Evolutionary conservation across 495 filamentous ascomycete species (phyloP).

Genomic region (Jackrogersella multiformis): DNA sequence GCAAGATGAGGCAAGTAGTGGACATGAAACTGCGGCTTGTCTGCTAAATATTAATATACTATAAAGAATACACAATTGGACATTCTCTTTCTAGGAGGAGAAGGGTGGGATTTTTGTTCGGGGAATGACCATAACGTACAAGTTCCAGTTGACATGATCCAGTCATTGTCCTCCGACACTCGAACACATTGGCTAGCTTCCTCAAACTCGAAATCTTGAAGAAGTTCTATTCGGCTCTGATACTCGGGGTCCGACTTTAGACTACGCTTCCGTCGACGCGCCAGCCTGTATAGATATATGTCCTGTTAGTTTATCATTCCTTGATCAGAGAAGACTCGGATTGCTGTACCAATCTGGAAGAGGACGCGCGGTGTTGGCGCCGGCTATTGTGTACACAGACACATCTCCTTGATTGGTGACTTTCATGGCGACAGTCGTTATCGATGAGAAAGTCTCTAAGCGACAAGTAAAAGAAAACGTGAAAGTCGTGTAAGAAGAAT

Average conservation of each 20-base stretch:
- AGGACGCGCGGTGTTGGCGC: conserved; percentile 86
- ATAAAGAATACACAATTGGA: conserved; percentile 62
- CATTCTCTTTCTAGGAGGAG: background rate
- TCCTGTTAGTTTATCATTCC: conserved; percentile 6
- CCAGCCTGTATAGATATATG: conserved; percentile 63
- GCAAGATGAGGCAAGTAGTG: conserved; percentile 94
- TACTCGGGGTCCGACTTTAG: conserved; percentile 93
- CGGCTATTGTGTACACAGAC: conserved; percentile 95
- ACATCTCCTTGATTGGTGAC: conserved; percentile 71
- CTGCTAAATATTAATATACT: conserved; percentile 13
- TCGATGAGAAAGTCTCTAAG: background rate
- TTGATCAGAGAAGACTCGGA: conserved; percentile 28
- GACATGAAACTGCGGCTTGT: conserved; percentile 97
- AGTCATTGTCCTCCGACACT: conserved; percentile 95
- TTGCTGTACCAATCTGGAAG: conserved; percentile 79
- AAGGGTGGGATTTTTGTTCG: background rate
- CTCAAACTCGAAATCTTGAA: conserved; percentile 98
- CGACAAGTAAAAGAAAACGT: background rate
- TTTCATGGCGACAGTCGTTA: conserved; percentile 30
- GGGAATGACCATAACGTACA: conserved; percentile 33
- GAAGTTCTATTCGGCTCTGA: conserved; percentile 89
- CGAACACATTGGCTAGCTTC: conserved; percentile 94
- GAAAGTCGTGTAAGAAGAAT: background rate
- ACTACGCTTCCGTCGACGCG: conserved; percentile 88
- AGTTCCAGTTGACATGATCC: conserved; percentile 95